Conservation (phyloP, 2,329 filamentous ascomycete genomes). For the Aspergillus hortae region DNA sequence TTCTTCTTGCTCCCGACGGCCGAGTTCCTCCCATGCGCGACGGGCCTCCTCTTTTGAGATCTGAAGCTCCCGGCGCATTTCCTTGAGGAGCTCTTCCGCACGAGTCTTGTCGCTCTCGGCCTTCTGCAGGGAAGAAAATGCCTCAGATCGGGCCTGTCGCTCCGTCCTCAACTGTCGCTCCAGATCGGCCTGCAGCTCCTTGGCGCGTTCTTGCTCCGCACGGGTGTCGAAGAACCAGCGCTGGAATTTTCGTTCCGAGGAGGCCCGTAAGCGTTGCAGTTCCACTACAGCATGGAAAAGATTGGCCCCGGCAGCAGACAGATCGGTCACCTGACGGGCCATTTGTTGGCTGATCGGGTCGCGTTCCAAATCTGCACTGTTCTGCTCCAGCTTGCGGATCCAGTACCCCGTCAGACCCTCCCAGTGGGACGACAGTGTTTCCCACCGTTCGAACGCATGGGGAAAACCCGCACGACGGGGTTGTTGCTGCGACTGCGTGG, state of each 20-base stretch:
- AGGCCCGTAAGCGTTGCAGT: slow-evolving; percentile 85
- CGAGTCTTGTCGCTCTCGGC: slow-evolving; percentile 66
- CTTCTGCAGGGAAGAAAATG: slow-evolving; percentile 62
- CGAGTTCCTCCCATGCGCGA: slow-evolving; percentile 94
- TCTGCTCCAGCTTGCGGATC: slow-evolving; percentile 89
- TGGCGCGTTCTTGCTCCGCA: slow-evolving; percentile 77
- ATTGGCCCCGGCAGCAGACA: slow-evolving; percentile 96
- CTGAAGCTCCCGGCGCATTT: slow-evolving; percentile 87
- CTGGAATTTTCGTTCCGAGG: slow-evolving; percentile 96
- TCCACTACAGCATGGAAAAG: slow-evolving; percentile 97
- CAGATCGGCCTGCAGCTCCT: slow-evolving; percentile 78
- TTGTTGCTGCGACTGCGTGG: slow-evolving; percentile 25
- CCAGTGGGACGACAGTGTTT: slow-evolving; percentile 95
- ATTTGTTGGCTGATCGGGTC: slow-evolving; percentile 84
- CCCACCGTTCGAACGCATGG: slow-evolving; percentile 97
- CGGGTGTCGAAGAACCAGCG: slow-evolving; percentile 97
- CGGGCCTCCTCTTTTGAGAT: slow-evolving; percentile 96
- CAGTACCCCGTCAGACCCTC: slow-evolving; percentile 96
- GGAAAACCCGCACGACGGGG: slow-evolving; percentile 69
- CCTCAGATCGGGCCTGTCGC: slow-evolving; percentile 64
- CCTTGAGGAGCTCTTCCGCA: slow-evolving; percentile 73
- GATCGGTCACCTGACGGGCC: slow-evolving; percentile 88
- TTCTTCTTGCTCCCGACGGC: slow-evolving; percentile 87
- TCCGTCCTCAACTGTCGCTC: slow-evolving; percentile 73
- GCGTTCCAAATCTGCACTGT: slow-evolving; percentile 76